Evolutionary conservation across 352 stramenopile genomes (phyloP).

Genomic region (Globisporangium paddicum): DNA sequence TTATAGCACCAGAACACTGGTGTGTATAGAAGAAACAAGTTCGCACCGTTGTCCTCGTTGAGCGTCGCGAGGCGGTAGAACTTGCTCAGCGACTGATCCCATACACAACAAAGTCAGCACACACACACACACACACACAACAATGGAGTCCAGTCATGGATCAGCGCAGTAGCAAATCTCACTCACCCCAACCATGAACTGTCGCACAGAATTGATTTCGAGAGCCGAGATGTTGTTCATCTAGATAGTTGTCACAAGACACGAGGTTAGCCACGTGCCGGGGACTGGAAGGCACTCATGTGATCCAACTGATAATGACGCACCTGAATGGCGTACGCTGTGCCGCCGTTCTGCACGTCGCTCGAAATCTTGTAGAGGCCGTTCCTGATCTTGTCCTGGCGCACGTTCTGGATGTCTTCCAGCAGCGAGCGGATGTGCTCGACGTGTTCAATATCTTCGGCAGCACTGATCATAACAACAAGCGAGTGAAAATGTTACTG

Average conservation of each 20-base stretch:
- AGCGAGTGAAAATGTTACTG: not conserved
- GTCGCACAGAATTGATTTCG: conserved; percentile 85
- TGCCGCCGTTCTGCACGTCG: conserved; percentile 69
- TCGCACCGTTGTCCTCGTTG: conserved; percentile 33
- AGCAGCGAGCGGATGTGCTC: conserved; percentile 77
- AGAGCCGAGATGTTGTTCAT: conserved; percentile 88
- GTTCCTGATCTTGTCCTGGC: conserved; percentile 87
- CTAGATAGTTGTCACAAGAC: conserved; percentile 15
- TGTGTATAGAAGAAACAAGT: not conserved
- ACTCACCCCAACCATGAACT: conserved; percentile 81
- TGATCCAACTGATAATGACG: not conserved
- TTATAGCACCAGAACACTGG: too few relatives aligned
- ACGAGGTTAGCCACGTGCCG: too few relatives aligned
- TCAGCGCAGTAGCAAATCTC: not conserved
- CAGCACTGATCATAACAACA: conserved; percentile 32
- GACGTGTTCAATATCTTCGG: conserved; percentile 80
- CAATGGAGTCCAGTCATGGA: not conserved
- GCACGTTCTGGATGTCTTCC: conserved; percentile 87
- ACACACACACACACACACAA: too few relatives aligned
- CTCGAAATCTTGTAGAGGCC: conserved; percentile 79
- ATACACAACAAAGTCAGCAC: not conserved
- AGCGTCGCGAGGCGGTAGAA: conserved; percentile 72
- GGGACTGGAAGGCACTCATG: not conserved
- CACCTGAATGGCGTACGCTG: conserved; percentile 69
- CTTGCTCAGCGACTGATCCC: conserved; percentile 65